Evolutionary conservation across 306 rosid genomes (phyloP).

Genomic region (Quercus ilex): DNA sequence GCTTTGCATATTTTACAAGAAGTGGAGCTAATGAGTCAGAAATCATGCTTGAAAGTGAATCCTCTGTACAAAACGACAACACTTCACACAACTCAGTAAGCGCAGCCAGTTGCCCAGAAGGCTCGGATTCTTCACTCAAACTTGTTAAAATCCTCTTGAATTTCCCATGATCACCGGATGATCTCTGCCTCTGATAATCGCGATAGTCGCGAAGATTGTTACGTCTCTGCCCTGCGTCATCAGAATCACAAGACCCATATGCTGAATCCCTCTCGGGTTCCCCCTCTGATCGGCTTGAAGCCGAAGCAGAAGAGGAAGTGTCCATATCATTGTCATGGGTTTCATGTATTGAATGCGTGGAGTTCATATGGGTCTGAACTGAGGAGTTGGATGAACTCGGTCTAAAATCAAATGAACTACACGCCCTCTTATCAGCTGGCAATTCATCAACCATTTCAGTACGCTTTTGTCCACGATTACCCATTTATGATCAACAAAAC

Average conservation of each 20-base stretch:
- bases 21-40: constrained; percentile 64
- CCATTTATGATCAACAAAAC: constrained; percentile 48
- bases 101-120: constrained; percentile 61
- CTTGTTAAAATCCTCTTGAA: constrained; percentile 64
- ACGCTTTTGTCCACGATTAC: constrained; percentile 87
- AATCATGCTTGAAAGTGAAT: constrained; percentile 73
- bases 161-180: constrained; percentile 73
- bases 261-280: constrained; percentile 83
- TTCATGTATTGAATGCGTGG: constrained; percentile 45
- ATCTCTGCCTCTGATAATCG: constrained; percentile 70
- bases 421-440: constrained; percentile 88
- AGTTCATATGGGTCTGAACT: constrained; percentile 47
- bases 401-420: constrained; percentile 83
- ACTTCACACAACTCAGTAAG: constrained; percentile 90
- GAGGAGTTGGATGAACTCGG: constrained; percentile 82
- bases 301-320: constrained; percentile 86
- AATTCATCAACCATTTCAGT: constrained; percentile 73
- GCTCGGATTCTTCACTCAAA: constrained; percentile 63
- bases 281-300: constrained; percentile 78
- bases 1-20: constrained; percentile 73
- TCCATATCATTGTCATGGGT: constrained; percentile 81
- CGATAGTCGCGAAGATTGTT: constrained; percentile 59
- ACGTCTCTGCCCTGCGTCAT: constrained; percentile 74
- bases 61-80: constrained; percentile 84
- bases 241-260: constrained; percentile 92